These are phyloP conservation scores for Penicillium sp. DNA, from an alignment of 2,329 filamentous ascomycete genomes.

Conservation along the genomic window DNA sequence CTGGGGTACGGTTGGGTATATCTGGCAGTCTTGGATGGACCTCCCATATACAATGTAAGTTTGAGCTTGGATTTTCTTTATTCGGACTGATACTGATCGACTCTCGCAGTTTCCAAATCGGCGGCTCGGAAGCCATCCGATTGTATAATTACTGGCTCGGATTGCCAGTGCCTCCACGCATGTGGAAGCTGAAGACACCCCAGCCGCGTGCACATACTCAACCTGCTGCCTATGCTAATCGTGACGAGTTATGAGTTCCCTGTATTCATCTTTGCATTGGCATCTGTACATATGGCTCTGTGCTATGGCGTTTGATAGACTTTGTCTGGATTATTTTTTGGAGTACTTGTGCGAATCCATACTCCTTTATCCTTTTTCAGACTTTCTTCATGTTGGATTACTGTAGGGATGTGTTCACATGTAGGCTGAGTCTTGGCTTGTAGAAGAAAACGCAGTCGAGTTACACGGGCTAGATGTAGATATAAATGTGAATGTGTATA, in stretches of 20 bases:
- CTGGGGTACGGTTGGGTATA: conserved; percentile 61
- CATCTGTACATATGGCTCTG: conserved; percentile 20
- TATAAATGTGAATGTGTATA: background rate
- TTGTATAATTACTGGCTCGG: conserved; percentile 65
- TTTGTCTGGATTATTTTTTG: conserved; percentile 3
- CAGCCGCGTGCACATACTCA: conserved; percentile 11
- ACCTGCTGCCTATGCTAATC: conserved; percentile 1
- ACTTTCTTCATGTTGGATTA: background rate
- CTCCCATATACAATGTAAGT: conserved; percentile 72
- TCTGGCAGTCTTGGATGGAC: conserved; percentile 68
- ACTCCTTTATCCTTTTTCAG: background rate
- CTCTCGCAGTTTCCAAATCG: conserved; percentile 50
- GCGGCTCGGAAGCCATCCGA: conserved; percentile 54
- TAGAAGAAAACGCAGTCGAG: background rate
- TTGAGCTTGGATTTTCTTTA: background rate
- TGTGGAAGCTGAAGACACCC: conserved; percentile 56
- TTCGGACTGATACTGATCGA: conserved; percentile 12
- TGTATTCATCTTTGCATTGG: conserved; percentile 14
- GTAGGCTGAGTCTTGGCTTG: background rate
- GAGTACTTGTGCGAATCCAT: conserved; percentile 3
- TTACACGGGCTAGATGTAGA: background rate
- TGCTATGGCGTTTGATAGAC: conserved; percentile 18
- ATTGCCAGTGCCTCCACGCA: conserved; percentile 56
- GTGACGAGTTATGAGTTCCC: conserved; percentile 45
- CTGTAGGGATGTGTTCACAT: background rate